Percentiles rank a stretch among this genome's conserved stretches.
These are phyloP conservation scores for Plantago lanceolata DNA, from an alignment of 305 asterid genomes.

Conservation along the genomic window DNA sequence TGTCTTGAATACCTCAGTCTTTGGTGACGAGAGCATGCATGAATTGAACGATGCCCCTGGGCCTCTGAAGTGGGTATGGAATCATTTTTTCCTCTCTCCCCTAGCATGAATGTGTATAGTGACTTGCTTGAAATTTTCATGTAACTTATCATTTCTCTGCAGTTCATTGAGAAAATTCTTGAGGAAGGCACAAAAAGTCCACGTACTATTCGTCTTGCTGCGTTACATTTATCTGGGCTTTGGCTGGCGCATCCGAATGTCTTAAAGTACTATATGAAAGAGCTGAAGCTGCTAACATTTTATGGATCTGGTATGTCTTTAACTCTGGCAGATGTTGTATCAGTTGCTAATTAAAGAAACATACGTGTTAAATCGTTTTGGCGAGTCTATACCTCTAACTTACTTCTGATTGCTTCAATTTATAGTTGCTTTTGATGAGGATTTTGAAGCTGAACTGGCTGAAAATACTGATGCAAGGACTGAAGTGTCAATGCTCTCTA, in stretches of 20 bases:
- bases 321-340: slow-evolving; percentile 18
- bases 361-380: slow-evolving; percentile 13
- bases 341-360: slow-evolving; percentile 1
- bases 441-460: slow-evolving; percentile 85
- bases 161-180: slow-evolving; percentile 80
- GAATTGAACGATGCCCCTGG: slow-evolving; percentile 58
- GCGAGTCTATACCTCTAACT: background rate
- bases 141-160: slow-evolving; percentile 28
- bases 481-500: slow-evolving; percentile 68
- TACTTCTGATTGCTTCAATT: background rate
- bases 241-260: slow-evolving; percentile 75
- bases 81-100: slow-evolving; percentile 13
- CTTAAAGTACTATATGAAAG: slow-evolving; percentile 71
- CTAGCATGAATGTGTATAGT: slow-evolving; percentile 15
- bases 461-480: slow-evolving; percentile 80
- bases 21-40: slow-evolving; percentile 71
- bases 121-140: slow-evolving; percentile 21
- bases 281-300: slow-evolving; percentile 75
- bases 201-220: slow-evolving; percentile 94
- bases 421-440: slow-evolving; percentile 95
- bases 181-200: slow-evolving; percentile 97
- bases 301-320: slow-evolving; percentile 83
- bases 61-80: slow-evolving; percentile 87
- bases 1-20: slow-evolving; percentile 75
- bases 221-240: slow-evolving; percentile 88